A percentile compares a stretch with the other conserved stretches of the same genome.
Evolutionary conservation across 148 eudicot genomes (phyloP).

Genomic region (Chenopodium suecicum): DNA sequence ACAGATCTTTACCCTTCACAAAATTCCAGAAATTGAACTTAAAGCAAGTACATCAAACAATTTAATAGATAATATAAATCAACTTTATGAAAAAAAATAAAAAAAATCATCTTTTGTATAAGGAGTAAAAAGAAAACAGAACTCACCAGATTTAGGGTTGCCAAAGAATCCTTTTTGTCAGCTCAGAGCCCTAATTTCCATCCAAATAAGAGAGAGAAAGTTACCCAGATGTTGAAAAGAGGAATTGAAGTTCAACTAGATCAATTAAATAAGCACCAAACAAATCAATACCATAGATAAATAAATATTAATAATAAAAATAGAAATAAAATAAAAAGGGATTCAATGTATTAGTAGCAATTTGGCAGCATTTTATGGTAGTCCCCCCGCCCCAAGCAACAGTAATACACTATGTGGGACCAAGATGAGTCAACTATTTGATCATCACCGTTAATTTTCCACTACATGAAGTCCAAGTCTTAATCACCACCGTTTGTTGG

Average conservation of each 20-base stretch:
- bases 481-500: slow-evolving; percentile 17
- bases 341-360: slow-evolving; percentile 28
- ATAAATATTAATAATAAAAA: neutral
- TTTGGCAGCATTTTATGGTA: slow-evolving; percentile 33
- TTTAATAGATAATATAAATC: neutral
- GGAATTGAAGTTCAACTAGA: slow-evolving; percentile 12
- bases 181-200: slow-evolving; percentile 31
- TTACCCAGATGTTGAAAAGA: slow-evolving; percentile 31
- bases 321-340: neutral
- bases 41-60: slow-evolving; percentile 4
- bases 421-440: neutral
- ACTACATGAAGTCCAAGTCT: slow-evolving; percentile 2
- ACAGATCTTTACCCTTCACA: slow-evolving; percentile 16
- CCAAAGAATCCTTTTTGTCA: slow-evolving; percentile 25
- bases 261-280: slow-evolving; percentile 29
- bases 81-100: neutral
- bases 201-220: slow-evolving; percentile 26
- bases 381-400: neutral
- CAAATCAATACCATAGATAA: neutral
- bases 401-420: slow-evolving; percentile 28
- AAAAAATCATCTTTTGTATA: slow-evolving; percentile 7
- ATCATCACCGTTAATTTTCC: slow-evolving; percentile 16
- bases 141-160: slow-evolving; percentile 45
- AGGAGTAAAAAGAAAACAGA: slow-evolving; percentile 4
- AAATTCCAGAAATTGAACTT: slow-evolving; percentile 16